Evolutionary conservation across 495 filamentous ascomycete genomes (phyloP), one percentile per base, ranked within the genome.

Genomic region (Geopyxis carbonaria): DNA sequence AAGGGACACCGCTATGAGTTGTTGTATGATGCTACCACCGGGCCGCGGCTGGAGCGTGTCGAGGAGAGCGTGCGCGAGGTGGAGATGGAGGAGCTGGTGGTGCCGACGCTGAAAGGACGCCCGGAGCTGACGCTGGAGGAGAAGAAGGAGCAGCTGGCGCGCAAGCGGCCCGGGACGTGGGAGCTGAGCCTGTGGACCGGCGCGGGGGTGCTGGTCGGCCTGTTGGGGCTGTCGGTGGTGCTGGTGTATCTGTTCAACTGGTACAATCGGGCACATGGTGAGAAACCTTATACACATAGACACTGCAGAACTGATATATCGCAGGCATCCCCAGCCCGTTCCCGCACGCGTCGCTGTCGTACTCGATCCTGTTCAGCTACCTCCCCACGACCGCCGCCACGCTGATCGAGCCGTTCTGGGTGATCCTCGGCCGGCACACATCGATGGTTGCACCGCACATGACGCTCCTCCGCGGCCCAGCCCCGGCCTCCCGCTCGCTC

Each of bases 401-500:
- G 0, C 33, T 62, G 0, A 45, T 64, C 0, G 68, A 72, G 33
- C 61, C 68, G 0, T 52, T 62, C 4, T 64, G 64, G 57, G 47
- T 65, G 2, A 38, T 69, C 0, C 27, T 72, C 0, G 63, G 62
- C 29, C 57, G 65, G 0, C 34, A 60, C 1, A 35, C 64, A 3
- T 66, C 61, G 25, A 22, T 67, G 5, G 40, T 67, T 1, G 54
- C 64, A 40, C 65, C 67, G 7, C 61, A 66, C 28, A 56, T 64
- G 15, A 56, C 59, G 19, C 46, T 70, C 0, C 34, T 48, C 10
- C 40, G 43, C 21, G 57, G 59, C 6, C 45, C 49, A 7, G 48
- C 59, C 8, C n/a, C 18, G 21, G 15, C 58, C 2, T 40, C 38
- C 2, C 45, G 4, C 11, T 61, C 64, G 3, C 39, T 68, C 3